Percentiles rank a stretch among this genome's conserved stretches.
Evolutionary conservation across 2,329 filamentous ascomycete genomes (phyloP).

Genomic region (Fusarium sp.): DNA sequence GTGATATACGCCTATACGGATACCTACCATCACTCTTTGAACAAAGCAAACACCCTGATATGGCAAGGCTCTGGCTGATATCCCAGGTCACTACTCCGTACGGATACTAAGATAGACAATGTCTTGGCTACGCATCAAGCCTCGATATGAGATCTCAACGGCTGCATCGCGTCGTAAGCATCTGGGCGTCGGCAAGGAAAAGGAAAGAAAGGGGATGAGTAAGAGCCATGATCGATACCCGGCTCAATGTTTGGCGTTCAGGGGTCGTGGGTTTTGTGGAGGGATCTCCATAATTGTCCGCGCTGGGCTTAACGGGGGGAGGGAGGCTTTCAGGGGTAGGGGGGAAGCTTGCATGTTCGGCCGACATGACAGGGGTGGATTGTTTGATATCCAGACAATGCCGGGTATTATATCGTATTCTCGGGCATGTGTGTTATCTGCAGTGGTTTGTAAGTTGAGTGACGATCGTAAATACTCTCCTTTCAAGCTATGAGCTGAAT

Average conservation of each 20-base stretch:
- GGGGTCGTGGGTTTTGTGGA: conserved; percentile 41
- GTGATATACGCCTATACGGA: not conserved
- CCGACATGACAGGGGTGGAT: conserved; percentile 20
- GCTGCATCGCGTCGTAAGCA: conserved; percentile 18
- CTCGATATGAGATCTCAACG: conserved; percentile 23
- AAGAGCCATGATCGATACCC: conserved; percentile 36
- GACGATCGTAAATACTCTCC: not conserved
- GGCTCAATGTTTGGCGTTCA: conserved; percentile 38
- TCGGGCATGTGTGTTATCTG: not conserved
- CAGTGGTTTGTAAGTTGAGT: not conserved
- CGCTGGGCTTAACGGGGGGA: conserved; percentile 19
- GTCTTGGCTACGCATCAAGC: conserved; percentile 10
- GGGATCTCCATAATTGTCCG: conserved; percentile 28
- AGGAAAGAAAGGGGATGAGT: conserved; percentile 13
- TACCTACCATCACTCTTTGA: not conserved
- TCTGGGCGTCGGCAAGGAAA: conserved; percentile 16
- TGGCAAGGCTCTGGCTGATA: not conserved
- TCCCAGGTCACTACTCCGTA: not conserved
- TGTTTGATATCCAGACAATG: conserved; percentile 1
- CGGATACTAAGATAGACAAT: conserved; percentile 4
- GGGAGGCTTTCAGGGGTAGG: conserved; percentile 28
- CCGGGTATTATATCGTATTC: conserved; percentile 1
- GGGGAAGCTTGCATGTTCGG: conserved; percentile 30
- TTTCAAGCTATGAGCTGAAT: not conserved
- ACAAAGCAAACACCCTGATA: not conserved